Evolutionary conservation across 1,139 yeast genomes (phyloP).

Genomic region (Geotrichum cucujoidarum): DNA sequence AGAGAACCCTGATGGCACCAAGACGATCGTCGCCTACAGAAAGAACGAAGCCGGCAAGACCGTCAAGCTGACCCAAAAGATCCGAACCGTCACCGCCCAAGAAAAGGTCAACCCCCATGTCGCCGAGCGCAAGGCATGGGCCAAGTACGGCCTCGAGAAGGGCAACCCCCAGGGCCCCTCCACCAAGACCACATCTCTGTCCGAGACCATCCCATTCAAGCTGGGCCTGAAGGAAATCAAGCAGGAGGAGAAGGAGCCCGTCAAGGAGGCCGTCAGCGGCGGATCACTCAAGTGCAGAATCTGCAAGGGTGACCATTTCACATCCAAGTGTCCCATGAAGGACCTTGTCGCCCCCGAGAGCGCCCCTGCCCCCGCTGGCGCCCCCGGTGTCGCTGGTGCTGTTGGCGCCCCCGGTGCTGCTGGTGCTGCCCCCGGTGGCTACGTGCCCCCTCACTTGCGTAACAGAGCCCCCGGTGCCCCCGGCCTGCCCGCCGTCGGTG

Average conservation of each 20-base stretch:
- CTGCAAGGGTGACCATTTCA: conserved; percentile 93
- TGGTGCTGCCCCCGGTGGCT: conserved; percentile 41
- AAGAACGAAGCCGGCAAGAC: conserved; percentile 70
- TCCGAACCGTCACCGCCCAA: conserved; percentile 68
- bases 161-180: conserved; percentile 81
- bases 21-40: conserved; percentile 76
- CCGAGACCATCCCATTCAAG: conserved; percentile 59
- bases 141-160: conserved; percentile 78
- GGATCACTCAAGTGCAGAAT: conserved; percentile 69
- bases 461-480: conserved; percentile 50
- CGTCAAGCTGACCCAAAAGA: conserved; percentile 79
- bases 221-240: conserved; percentile 32
- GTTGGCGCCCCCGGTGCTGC: conserved; percentile 33
- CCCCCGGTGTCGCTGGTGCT: conserved; percentile 32
- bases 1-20: conserved; percentile 80
- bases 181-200: conserved; percentile 69
- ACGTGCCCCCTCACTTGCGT: conserved; percentile 79
- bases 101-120: conserved; percentile 60
- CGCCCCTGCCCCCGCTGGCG: conserved; percentile 33
- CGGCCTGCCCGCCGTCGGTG: conserved; percentile 25
- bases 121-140: conserved; percentile 43
- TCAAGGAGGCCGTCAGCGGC: conserved; percentile 56
- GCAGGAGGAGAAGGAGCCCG: conserved; percentile 42
- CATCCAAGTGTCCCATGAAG: conserved; percentile 93
- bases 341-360: conserved; percentile 67